phyloP scores from a whole-genome alignment of 2,329 filamentous ascomycete species.

The Aspergillus quadrilineatus region DNA sequence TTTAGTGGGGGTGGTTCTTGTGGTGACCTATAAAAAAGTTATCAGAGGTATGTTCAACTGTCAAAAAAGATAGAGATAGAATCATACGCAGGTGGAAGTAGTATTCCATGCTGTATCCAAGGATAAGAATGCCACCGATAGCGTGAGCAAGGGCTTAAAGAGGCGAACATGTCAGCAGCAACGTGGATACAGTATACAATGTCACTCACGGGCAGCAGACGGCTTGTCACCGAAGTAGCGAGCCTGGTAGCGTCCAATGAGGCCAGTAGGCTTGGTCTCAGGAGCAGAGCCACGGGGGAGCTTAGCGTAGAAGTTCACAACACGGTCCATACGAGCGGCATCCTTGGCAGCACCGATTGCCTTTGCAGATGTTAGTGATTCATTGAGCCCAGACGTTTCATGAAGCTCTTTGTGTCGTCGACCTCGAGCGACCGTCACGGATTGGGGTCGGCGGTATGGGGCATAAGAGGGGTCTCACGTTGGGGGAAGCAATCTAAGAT shows the following conservation, averaged over 20 bases:
- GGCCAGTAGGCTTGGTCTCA: slow-evolving; percentile 74
- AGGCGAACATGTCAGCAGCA: slow-evolving; percentile 14
- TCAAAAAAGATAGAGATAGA: neutral
- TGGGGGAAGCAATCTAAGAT: slow-evolving; percentile 39
- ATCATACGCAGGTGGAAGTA: slow-evolving; percentile 97
- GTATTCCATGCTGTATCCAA: slow-evolving; percentile 98
- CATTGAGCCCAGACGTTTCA: slow-evolving; percentile 12
- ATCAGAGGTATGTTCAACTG: slow-evolving; percentile 8
- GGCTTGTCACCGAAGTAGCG: slow-evolving; percentile 94
- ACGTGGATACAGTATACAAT: neutral
- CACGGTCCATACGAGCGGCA: slow-evolving; percentile 95
- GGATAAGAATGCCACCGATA: slow-evolving; percentile 70
- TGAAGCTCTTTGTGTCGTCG: slow-evolving; percentile 8
- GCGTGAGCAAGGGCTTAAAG: slow-evolving; percentile 79
- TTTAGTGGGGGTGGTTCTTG: slow-evolving; percentile 99
- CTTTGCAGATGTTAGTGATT: slow-evolving; percentile 54
- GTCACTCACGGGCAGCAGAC: slow-evolving; percentile 76
- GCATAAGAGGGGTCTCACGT: slow-evolving; percentile 31
- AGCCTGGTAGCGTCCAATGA: slow-evolving; percentile 82
- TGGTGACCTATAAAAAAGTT: slow-evolving; percentile 72
- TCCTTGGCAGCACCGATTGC: slow-evolving; percentile 92
- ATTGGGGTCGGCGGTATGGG: slow-evolving; percentile 18
- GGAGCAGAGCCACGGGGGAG: slow-evolving; percentile 91
- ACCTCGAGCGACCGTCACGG: slow-evolving; percentile 26
- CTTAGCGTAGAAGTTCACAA: slow-evolving; percentile 98